Conservation (phyloP, 2,329 filamentous ascomycete genomes). For the Penicillium fuscoglaucum region DNA sequence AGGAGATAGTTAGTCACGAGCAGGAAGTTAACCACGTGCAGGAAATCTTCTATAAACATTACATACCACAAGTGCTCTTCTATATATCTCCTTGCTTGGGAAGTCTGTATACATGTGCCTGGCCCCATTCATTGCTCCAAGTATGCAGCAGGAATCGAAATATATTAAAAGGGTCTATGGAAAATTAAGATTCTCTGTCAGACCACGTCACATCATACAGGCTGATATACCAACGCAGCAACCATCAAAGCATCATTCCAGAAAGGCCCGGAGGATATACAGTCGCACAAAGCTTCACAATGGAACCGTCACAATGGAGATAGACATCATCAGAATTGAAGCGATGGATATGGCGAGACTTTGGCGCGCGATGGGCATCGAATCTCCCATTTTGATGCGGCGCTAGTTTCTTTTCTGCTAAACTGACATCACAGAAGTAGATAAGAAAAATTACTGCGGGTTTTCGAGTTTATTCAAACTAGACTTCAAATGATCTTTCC, state of each 20-base stretch:
- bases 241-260: constrained; percentile 30
- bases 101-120: constrained; percentile 13
- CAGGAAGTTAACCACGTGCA: too few species aligned
- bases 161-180: constrained; percentile 6
- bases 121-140: constrained; percentile 9
- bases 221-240: constrained; percentile 7
- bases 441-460: too few species aligned
- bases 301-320: background rate
- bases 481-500: too few species aligned
- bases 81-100: background rate
- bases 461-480: too few species aligned
- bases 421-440: too few species aligned
- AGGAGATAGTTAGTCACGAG: too few species aligned
- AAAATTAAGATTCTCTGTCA: background rate
- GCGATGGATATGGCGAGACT: too few species aligned
- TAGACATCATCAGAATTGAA: too few species aligned
- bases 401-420: too few species aligned
- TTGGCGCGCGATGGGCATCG: too few species aligned
- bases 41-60: too few species aligned
- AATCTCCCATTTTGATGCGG: too few species aligned
- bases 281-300: constrained; percentile 27
- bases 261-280: constrained; percentile 21
- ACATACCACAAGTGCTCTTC: constrained; percentile 13
- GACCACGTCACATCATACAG: background rate
- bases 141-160: constrained; percentile 7